Conservation (phyloP, 1,139 yeast species). For the Nadsonia commutata region DNA sequence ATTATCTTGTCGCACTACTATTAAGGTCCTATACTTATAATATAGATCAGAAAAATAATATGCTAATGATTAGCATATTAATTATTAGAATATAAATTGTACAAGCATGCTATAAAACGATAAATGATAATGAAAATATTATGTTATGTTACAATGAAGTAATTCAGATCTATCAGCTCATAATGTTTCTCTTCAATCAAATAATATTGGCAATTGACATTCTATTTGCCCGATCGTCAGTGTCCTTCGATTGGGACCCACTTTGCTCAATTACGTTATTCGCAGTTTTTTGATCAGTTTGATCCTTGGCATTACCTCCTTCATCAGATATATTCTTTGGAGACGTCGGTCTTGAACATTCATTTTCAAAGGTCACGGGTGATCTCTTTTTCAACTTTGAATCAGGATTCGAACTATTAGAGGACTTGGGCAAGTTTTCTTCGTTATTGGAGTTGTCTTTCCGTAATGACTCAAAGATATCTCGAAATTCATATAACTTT, state of each 20-base stretch:
- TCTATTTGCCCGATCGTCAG: slow-evolving; percentile 7
- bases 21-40: neutral
- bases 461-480: neutral
- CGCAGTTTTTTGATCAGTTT: neutral
- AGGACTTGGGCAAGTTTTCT: neutral
- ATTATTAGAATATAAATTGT: too few relatives aligned
- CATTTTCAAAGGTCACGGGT: too few relatives aligned
- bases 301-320: neutral
- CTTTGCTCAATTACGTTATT: neutral
- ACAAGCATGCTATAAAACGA: slow-evolving; percentile 9
- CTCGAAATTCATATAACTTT: neutral
- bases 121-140: slow-evolving; percentile 6
- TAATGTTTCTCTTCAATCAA: too few relatives aligned
- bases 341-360: too few relatives aligned
- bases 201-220: slow-evolving; percentile 17
- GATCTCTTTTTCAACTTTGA: too few relatives aligned
- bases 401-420: too few relatives aligned
- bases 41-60: neutral
- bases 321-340: too few relatives aligned
- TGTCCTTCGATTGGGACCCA: slow-evolving; percentile 1
- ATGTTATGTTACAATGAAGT: slow-evolving; percentile 2
- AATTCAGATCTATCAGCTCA: too few relatives aligned
- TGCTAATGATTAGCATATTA: neutral
- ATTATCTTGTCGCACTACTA: neutral
- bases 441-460: neutral